A percentile compares a stretch with the other conserved stretches of the same genome.
Evolutionary conservation across 2,329 filamentous ascomycete species (phyloP).

Genomic region (Sclerotinia trifoliorum): DNA sequence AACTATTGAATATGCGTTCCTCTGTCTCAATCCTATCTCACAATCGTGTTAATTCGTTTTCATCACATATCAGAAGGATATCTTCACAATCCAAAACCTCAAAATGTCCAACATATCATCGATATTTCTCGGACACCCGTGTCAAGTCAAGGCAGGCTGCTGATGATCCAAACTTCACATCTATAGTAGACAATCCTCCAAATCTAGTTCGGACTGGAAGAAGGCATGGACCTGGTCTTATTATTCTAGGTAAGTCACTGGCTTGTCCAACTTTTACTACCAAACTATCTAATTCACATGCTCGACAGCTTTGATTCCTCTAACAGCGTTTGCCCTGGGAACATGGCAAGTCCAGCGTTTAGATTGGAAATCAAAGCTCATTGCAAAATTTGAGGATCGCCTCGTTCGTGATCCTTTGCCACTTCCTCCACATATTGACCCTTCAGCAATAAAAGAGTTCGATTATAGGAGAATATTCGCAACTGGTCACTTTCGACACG

Average conservation of each 20-base stretch:
- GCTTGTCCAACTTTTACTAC: background rate
- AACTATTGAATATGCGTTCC: slow-evolving; percentile 13
- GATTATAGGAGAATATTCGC: slow-evolving; percentile 85
- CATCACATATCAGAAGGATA: slow-evolving; percentile 3
- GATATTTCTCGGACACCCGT: slow-evolving; percentile 33
- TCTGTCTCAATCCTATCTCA: background rate
- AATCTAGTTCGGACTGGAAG: slow-evolving; percentile 71
- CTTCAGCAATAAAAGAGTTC: slow-evolving; percentile 79
- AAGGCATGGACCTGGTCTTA: slow-evolving; percentile 75
- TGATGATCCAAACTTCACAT: slow-evolving; percentile 78
- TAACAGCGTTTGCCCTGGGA: slow-evolving; percentile 86
- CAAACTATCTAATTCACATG: slow-evolving; percentile 8
- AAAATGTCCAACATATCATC: slow-evolving; percentile 33
- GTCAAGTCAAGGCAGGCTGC: slow-evolving; percentile 42
- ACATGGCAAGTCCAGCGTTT: slow-evolving; percentile 95
- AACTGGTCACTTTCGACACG: slow-evolving; percentile 73
- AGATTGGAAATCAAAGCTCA: slow-evolving; percentile 88
- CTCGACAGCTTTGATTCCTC: slow-evolving; percentile 63
- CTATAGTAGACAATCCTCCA: slow-evolving; percentile 82
- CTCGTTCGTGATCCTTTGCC: slow-evolving; percentile 82
- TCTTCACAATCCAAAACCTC: background rate
- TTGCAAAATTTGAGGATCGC: slow-evolving; percentile 89
- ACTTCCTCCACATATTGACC: slow-evolving; percentile 79
- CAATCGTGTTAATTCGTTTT: slow-evolving; percentile 6
- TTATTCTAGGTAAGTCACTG: slow-evolving; percentile 62